Percentiles rank a stretch among this genome's conserved stretches.
phyloP scores from a whole-genome alignment of 2,329 filamentous ascomycete genomes.

The Cyphellophora attinorum region DNA sequence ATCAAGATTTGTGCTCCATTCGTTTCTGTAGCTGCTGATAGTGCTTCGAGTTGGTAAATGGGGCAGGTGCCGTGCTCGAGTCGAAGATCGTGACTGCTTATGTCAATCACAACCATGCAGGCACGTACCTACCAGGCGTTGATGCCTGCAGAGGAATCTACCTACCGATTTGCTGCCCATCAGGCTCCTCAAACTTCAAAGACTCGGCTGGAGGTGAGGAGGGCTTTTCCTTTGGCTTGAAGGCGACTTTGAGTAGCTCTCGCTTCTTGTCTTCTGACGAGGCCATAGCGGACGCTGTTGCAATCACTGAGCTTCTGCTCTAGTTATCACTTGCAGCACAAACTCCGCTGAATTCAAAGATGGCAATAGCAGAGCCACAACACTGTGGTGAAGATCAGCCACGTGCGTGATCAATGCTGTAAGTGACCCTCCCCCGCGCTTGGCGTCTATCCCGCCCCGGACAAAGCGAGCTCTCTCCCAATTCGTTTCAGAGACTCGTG shows the following conservation, averaged over 20 bases:
- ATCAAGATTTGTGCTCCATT: no score
- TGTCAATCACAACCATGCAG: no score
- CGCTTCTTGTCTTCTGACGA: neutral
- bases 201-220: neutral
- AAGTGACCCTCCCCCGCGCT: neutral
- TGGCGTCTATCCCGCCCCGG: no score
- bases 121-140: slow-evolving; percentile 14
- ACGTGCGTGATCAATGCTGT: neutral
- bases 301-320: neutral
- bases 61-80: slow-evolving; percentile 25
- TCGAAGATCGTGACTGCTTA: slow-evolving; percentile 25
- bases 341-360: neutral
- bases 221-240: neutral
- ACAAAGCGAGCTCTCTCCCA: no score
- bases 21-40: neutral
- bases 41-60: slow-evolving; percentile 25
- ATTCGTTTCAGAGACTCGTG: no score
- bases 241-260: neutral
- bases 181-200: no score
- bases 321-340: neutral
- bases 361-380: neutral
- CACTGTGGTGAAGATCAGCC: neutral
- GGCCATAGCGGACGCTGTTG: neutral
- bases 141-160: slow-evolving; percentile 10
- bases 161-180: slow-evolving; percentile 1